phyloP scores from a whole-genome alignment of 768 basidiomycete species.

The Rubroboletus pulcherrimus region DNA sequence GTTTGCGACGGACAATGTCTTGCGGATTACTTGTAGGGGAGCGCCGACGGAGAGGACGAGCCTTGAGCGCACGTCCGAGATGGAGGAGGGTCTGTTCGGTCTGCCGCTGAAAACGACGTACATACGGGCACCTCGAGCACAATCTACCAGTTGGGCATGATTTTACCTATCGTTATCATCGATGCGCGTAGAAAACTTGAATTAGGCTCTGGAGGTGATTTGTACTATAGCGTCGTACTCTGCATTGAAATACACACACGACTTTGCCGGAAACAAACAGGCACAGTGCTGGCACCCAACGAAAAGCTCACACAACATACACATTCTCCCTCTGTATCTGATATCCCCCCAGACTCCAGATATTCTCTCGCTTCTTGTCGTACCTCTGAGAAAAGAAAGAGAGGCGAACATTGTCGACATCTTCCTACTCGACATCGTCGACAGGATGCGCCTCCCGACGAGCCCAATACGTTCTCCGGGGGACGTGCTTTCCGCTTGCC shows the following conservation, averaged over 20 bases:
- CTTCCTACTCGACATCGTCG: not conserved
- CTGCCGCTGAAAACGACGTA: conserved; percentile 6
- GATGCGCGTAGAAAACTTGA: no score
- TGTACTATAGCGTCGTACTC: not conserved
- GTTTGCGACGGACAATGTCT: conserved; percentile 22
- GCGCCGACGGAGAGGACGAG: not conserved
- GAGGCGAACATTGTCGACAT: not conserved
- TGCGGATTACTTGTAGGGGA: conserved; percentile 13
- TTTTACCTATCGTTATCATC: not conserved
- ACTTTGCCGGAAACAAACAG: not conserved
- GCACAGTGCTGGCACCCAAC: not conserved
- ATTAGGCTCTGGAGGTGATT: not conserved
- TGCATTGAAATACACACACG: conserved; percentile 4
- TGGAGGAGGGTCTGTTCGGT: not conserved
- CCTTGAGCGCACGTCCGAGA: not conserved
- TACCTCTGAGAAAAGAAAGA: conserved; percentile 29
- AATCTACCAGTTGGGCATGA: not conserved
- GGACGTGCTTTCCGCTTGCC: conserved; percentile 26
- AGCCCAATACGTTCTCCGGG: conserved; percentile 22
- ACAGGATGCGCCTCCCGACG: conserved; percentile 27
- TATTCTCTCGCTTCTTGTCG: conserved; percentile 47
- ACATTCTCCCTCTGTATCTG: conserved; percentile 56
- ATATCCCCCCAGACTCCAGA: conserved; percentile 50
- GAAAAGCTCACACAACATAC: conserved; percentile 45
- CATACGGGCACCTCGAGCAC: conserved; percentile 15